These are phyloP conservation scores for Aspergillus quadricinctus DNA, from an alignment of 2,329 filamentous ascomycete species.

Conservation along the genomic window DNA sequence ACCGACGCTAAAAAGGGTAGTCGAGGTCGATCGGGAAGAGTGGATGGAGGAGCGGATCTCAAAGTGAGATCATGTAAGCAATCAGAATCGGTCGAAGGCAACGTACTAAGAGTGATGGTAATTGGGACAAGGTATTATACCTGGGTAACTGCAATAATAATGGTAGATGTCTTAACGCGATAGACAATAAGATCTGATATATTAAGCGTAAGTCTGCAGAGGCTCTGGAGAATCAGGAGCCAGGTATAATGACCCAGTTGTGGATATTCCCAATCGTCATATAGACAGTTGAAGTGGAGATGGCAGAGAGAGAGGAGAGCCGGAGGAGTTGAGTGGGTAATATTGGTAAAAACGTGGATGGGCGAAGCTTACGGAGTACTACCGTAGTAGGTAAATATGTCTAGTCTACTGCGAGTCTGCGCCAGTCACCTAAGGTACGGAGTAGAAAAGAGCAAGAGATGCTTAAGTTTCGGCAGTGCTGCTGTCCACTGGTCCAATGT, in stretches of 20 bases:
- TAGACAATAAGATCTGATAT: not conserved
- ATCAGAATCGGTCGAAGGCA: constrained; percentile 5
- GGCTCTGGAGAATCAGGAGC: not conserved
- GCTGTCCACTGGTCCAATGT: not conserved
- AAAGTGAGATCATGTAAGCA: constrained; percentile 22
- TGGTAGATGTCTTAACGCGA: not conserved
- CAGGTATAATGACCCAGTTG: constrained; percentile 4
- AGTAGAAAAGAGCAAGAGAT: not conserved
- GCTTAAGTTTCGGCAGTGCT: not conserved
- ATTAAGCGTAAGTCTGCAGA: not conserved
- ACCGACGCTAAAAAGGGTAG: constrained; percentile 22
- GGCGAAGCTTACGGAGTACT: constrained; percentile 8
- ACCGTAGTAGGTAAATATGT: not conserved
- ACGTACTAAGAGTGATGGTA: not conserved
- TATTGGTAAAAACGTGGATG: constrained; percentile 13
- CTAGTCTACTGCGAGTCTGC: not conserved
- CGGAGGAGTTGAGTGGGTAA: constrained; percentile 10
- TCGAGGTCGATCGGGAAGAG: constrained; percentile 20
- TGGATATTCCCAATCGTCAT: constrained; percentile 26
- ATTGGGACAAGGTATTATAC: not conserved
- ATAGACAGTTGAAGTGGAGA: constrained; percentile 26
- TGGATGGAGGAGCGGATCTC: constrained; percentile 20
- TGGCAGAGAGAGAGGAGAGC: constrained; percentile 17
- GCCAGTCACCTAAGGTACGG: not conserved
- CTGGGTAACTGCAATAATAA: not conserved